Base-by-base conservation (phyloP, 805 yeast genomes). In the Metschnikowia proteae region DNA sequence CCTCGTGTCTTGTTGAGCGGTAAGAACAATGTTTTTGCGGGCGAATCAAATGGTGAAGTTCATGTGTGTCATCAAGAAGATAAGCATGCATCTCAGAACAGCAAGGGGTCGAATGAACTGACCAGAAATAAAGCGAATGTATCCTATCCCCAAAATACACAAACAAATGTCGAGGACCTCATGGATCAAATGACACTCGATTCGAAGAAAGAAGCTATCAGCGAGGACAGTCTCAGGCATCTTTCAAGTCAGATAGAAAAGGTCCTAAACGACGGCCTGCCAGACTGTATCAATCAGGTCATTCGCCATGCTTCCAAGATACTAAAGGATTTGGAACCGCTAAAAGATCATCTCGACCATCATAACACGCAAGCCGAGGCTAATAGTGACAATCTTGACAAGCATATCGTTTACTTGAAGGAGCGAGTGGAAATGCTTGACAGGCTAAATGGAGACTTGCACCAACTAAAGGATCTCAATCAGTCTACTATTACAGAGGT, bases 321-420 rank as follows among this genome's bases (percentile, higher is more conserved):
- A 17, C 10, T 38, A 13, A 25, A 47, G 55, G 69, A 67, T 35
- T 54, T 67, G 6, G 56, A 56, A 17, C 66, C 66, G 0, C 56
- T 73, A 7, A 59, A 62, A 42, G 49, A 59, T 1, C 76, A 73
- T 50, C 57, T 73, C 11, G 52, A 33, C 25, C 69, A 66, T 45
- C 76, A 71, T 49, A 56, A 61, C 46, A 60, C 53, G 10, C 74
- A 68, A 50, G 76, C 76, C 1, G 38, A 47, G 13, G 73, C 69
- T 6, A 73, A 73, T 54, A 59, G 64, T 13, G 58, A 51, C 5
- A 66, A 61, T 30, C 60, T 73, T 25, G 66, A 57, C 7, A 55
- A 52, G 22, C 75, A 71, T 47, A 57, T 63, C 6, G 42, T 47
- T 3, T 66, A 71, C 51, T 55, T 73, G 30, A 34, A 52, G 8